Evolutionary conservation across 2,329 filamentous ascomycete species (phyloP).

Genomic region (Fusarium coicis): DNA sequence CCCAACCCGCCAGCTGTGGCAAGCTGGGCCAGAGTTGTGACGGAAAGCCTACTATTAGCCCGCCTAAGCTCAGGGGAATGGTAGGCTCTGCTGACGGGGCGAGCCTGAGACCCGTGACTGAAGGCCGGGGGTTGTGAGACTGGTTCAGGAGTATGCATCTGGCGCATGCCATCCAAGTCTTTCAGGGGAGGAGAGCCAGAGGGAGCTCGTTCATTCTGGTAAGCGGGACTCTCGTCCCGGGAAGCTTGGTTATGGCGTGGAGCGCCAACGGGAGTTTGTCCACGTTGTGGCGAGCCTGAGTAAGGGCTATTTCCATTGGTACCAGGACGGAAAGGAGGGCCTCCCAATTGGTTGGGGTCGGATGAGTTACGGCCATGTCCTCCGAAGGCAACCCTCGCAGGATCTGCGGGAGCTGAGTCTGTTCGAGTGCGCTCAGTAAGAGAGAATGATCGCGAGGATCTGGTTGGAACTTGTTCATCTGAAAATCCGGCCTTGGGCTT

Average conservation of each 20-base stretch:
- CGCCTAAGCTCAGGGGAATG: conserved; percentile 81
- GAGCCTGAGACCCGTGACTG: conserved; percentile 76
- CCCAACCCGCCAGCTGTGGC: conserved; percentile 72
- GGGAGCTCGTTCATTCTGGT: conserved; percentile 63
- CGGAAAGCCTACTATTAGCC: conserved; percentile 86
- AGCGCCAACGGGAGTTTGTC: conserved; percentile 51
- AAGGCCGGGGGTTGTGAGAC: conserved; percentile 84
- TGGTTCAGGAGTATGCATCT: conserved; percentile 75
- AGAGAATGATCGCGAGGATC: conserved; percentile 64
- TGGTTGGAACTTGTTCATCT: conserved; percentile 62
- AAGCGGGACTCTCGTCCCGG: conserved; percentile 65
- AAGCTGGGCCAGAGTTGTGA: conserved; percentile 82
- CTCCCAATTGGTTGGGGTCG: conserved; percentile 51
- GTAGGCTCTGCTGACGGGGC: conserved; percentile 74
- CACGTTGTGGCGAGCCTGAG: conserved; percentile 48
- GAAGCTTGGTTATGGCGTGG: conserved; percentile 58
- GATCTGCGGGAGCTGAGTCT: conserved; percentile 62
- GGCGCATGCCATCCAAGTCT: conserved; percentile 64
- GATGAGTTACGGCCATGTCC: conserved; percentile 61
- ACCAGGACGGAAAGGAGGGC: conserved; percentile 44
- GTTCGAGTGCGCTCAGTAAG: conserved; percentile 57
- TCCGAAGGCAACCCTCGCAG: conserved; percentile 51
- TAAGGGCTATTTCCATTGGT: conserved; percentile 41
- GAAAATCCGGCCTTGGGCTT: conserved; percentile 66
- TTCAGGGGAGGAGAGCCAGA: conserved; percentile 54